Conservation (phyloP, 352 stramenopile species). For the Globisporangium irregulare region DNA sequence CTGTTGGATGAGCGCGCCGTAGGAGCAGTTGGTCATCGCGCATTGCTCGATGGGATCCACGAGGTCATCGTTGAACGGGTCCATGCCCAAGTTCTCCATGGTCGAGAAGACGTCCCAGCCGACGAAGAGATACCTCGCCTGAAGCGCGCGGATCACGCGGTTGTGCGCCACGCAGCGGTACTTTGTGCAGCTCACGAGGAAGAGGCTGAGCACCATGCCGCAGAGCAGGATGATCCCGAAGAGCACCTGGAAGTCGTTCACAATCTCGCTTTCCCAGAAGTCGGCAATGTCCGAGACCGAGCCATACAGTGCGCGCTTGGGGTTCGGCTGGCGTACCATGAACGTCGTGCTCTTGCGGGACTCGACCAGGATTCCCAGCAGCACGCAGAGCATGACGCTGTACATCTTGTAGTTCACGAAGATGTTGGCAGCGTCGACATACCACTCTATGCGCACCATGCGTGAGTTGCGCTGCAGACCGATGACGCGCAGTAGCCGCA, state of each 20-base stretch:
- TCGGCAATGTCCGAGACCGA: conserved; percentile 13
- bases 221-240: conserved; percentile 15
- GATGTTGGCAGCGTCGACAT: conserved; percentile 21
- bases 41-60: conserved; percentile 2
- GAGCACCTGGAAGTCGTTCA: conserved; percentile 22
- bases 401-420: conserved; percentile 37
- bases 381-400: conserved; percentile 23
- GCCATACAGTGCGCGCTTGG: conserved; percentile 22
- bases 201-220: conserved; percentile 6
- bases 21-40: conserved; percentile 24
- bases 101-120: conserved; percentile 18
- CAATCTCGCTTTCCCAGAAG: conserved; percentile 33
- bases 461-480: conserved; percentile 6
- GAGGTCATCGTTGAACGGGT: conserved; percentile 17
- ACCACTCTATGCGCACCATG: conserved; percentile 11
- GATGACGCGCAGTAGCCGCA: conserved; percentile 12
- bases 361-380: conserved; percentile 21
- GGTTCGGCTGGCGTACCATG: conserved; percentile 13
- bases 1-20: conserved; percentile 23
- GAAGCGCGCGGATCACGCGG: conserved; percentile 20
- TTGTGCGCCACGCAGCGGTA: conserved; percentile 22
- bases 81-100: conserved; percentile 27
- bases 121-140: conserved; percentile 24
- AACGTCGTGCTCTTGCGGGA: conserved; percentile 20
- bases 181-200: conserved; percentile 13